These are phyloP conservation scores for Isatis tinctoria DNA, from an alignment of 345 rosid species.

Conservation along the genomic window DNA sequence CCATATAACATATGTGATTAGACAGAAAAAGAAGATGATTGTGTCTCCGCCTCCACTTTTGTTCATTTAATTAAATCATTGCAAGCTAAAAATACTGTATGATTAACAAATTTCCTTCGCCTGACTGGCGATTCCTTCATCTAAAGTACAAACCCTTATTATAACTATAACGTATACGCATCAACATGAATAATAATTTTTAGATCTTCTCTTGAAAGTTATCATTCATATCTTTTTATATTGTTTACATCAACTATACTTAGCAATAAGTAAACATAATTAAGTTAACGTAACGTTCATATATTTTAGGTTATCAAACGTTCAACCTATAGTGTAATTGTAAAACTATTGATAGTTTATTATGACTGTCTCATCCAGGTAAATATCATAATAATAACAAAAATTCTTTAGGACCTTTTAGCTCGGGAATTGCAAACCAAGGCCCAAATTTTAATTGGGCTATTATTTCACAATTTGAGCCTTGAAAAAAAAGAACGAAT, in stretches of 20 bases:
- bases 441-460: background rate
- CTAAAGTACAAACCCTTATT: background rate
- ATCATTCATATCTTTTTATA: background rate
- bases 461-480: background rate
- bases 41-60: background rate
- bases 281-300: background rate
- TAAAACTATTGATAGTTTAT: too few relatives aligned
- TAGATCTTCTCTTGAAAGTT: background rate
- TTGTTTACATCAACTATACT: too few relatives aligned
- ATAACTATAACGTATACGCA: slow-evolving; percentile 16
- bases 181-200: background rate
- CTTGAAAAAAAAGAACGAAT: background rate
- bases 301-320: background rate
- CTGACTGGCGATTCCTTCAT: background rate
- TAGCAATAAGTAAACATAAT: background rate
- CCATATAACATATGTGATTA: background rate
- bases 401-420: background rate
- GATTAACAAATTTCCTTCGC: background rate
- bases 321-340: background rate
- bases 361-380: too few relatives aligned
- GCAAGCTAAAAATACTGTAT: background rate
- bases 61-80: background rate
- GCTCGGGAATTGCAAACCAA: background rate
- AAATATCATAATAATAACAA: too few relatives aligned
- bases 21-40: slow-evolving; percentile 12